Conservation (phyloP, 192 early-diverging fungal genomes). For the Coemansia sp. region DNA sequence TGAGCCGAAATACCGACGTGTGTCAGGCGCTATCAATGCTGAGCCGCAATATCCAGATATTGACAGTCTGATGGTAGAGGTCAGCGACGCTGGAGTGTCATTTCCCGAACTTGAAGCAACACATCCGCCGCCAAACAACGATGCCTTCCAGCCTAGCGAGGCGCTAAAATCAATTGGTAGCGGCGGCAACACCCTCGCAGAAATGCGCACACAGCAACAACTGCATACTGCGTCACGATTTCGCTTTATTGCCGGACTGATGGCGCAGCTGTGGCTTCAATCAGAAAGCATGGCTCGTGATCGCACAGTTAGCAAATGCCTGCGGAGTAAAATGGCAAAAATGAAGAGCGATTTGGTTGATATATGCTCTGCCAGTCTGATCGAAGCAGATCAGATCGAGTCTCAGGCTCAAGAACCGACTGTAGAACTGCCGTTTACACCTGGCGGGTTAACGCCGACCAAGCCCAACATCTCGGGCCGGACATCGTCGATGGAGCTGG, state of each 20-base stretch:
- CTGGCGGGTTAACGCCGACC: constrained; percentile 1
- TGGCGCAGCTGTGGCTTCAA: constrained; percentile 35
- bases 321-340: constrained; percentile 9
- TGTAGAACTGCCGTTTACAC: neutral
- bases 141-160: constrained; percentile 24
- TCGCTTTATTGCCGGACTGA: constrained; percentile 34
- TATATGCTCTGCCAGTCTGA: constrained; percentile 38
- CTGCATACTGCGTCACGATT: constrained; percentile 41
- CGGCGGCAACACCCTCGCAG: constrained; percentile 6
- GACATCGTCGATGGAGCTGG: neutral
- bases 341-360: constrained; percentile 30
- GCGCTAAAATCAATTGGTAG: constrained; percentile 17
- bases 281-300: constrained; percentile 14
- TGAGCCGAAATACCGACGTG: constrained; percentile 5
- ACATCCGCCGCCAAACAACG: constrained; percentile 32
- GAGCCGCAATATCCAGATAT: constrained; percentile 14
- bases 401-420: constrained; percentile 20
- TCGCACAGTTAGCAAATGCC: constrained; percentile 8
- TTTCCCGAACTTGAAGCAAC: constrained; percentile 51
- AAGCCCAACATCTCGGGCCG: neutral
- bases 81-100: constrained; percentile 26
- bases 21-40: constrained; percentile 2
- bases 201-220: constrained; percentile 37
- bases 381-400: constrained; percentile 49
- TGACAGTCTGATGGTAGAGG: constrained; percentile 19